Conservation (phyloP, 2,329 filamentous ascomycete species). For the Sporothrix pallida region DNA sequence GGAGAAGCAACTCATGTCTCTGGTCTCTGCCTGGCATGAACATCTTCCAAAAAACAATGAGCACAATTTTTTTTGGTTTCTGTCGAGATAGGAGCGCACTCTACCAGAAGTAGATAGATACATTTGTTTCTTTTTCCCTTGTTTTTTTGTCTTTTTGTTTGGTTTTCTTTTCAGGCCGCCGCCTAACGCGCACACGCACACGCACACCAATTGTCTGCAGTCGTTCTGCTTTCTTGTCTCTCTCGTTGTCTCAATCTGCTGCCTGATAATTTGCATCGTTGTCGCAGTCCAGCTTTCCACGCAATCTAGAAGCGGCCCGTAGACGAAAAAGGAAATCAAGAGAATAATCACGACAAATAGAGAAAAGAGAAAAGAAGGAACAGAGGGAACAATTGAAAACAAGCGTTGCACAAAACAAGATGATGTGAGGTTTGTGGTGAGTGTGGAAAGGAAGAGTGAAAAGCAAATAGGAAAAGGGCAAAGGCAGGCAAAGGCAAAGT, state of each 20-base stretch:
- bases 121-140: constrained; percentile 1
- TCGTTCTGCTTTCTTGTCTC: not conserved
- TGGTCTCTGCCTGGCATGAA: not conserved
- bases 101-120: constrained; percentile 20
- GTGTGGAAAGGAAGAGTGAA: no score
- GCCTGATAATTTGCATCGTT: constrained; percentile 11
- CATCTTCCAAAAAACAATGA: constrained; percentile 1
- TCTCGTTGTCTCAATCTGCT: not conserved
- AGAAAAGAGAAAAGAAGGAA: not conserved
- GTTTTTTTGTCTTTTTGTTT: not conserved
- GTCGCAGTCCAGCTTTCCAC: constrained; percentile 11
- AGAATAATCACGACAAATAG: no score
- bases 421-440: not conserved
- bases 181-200: not conserved
- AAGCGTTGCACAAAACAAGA: not conserved
- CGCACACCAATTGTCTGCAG: not conserved
- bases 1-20: not conserved
- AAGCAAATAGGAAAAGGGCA: no score
- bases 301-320: constrained; percentile 12
- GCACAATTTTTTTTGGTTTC: not conserved
- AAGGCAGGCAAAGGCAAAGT: not conserved
- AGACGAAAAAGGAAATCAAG: not conserved
- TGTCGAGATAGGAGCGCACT: constrained; percentile 20
- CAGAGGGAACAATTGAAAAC: not conserved
- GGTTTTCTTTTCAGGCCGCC: not conserved